Evolutionary conservation across 176 grass and related monocot genomes (phyloP).

Genomic region (Aegilops bicornis): DNA sequence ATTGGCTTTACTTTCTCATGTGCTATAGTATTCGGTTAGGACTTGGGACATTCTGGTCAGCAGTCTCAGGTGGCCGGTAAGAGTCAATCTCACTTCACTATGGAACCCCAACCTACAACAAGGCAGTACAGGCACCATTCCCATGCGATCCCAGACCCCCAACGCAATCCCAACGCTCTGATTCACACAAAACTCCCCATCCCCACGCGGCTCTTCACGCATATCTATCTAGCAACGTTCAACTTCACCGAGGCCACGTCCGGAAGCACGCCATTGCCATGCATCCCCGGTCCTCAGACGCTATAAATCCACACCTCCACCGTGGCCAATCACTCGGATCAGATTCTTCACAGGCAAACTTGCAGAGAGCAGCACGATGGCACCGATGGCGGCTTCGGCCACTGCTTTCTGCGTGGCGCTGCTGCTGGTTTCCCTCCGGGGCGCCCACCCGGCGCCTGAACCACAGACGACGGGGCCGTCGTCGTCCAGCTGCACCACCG

Average conservation of each 20-base stretch:
- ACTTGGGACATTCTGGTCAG: constrained; percentile 1
- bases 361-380: neutral
- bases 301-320: constrained; percentile 15
- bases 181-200: constrained; percentile 24
- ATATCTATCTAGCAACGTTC: neutral
- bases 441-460: neutral
- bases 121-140: constrained; percentile 16
- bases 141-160: constrained; percentile 28
- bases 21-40: neutral
- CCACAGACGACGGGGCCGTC: constrained; percentile 9
- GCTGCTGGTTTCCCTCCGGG: constrained; percentile 4
- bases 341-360: neutral
- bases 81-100: neutral
- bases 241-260: neutral
- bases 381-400: constrained; percentile 19
- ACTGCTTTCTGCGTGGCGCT: neutral
- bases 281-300: neutral
- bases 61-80: neutral
- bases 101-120: neutral
- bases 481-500: constrained; percentile 34
- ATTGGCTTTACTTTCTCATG: neutral
- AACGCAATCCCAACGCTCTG: constrained; percentile 19
- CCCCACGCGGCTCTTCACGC: constrained; percentile 27
- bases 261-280: constrained; percentile 34
- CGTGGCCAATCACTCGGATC: neutral